Percentiles rank a stretch among this genome's conserved stretches.
phyloP scores from a whole-genome alignment of 352 stramenopile species.

The Pythium scleroteichum region DNA sequence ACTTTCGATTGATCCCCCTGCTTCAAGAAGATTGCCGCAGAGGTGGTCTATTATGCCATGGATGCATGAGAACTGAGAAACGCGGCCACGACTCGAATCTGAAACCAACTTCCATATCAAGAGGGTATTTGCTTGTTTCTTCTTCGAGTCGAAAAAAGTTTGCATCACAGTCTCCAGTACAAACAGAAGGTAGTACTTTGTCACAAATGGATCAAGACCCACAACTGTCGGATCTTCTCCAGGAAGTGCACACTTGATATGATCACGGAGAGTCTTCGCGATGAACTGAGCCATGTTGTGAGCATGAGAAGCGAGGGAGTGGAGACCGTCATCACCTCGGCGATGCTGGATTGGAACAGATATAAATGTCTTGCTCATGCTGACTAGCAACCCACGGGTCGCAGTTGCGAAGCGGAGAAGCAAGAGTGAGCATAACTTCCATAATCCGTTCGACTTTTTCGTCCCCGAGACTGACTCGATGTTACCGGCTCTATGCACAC shows the following conservation, averaged over 20 bases:
- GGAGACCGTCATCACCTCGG: constrained; percentile 57
- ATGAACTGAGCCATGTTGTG: constrained; percentile 45
- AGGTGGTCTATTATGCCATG: constrained; percentile 19
- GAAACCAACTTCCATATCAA: constrained; percentile 68
- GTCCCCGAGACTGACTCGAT: background rate
- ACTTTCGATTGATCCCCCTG: background rate
- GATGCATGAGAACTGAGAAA: constrained; percentile 7
- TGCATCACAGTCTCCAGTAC: constrained; percentile 76
- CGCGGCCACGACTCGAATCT: background rate
- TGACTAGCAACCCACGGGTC: constrained; percentile 60
- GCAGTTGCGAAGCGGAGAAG: constrained; percentile 78
- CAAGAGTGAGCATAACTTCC: constrained; percentile 80
- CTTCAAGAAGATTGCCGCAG: constrained; percentile 10
- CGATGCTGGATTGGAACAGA: constrained; percentile 61
- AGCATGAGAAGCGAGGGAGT: constrained; percentile 63
- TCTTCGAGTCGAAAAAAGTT: constrained; percentile 76
- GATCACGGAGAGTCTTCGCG: constrained; percentile 42
- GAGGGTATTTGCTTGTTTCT: constrained; percentile 74
- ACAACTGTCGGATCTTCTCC: background rate
- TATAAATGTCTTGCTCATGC: constrained; percentile 72
- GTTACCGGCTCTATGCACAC: constrained; percentile 42
- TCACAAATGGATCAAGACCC: constrained; percentile 48
- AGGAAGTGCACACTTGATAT: constrained; percentile 57
- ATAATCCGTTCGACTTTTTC: constrained; percentile 42
- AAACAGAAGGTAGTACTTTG: constrained; percentile 79